Base-by-base conservation (phyloP, 192 early-diverging fungal genomes). In the Coemansia sp. region DNA sequence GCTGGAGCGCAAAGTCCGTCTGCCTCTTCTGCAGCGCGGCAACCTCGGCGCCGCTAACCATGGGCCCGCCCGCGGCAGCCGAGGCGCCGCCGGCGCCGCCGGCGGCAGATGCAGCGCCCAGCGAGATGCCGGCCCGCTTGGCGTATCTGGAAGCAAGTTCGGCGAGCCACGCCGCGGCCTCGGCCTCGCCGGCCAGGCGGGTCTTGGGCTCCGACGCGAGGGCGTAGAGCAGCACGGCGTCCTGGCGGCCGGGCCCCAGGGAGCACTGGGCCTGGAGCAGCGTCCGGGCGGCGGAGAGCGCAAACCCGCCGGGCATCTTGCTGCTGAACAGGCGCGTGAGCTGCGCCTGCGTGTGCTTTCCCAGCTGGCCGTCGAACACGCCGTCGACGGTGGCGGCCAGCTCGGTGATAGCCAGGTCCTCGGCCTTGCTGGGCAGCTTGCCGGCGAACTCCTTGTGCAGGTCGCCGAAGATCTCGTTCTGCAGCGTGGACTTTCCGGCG, bases 401-500 rank as follows among this genome's bases (percentile, higher is more conserved):
- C 66, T 96, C 94, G 37, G 86, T 86, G 60, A 98, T 77, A 43
- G 59, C 89, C 39, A 91, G 82, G 71, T 98, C 94, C 72, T 98
- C 96, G 59, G 92, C 88, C 80, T 95, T 95, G 74, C 96, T 95
- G 23, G 94, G 92, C 59, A 94, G 85, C 59, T 84, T 87, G 57
- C 83, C 86, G 66, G 89, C 89, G 85, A 98, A 95, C 78, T 98
- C 96, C 68, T 93, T 95, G 62, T 91, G 92, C 49, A 98, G 81
- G 73, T 96, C 95, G 77, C 95, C 96, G 56, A 98, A 84, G 44
- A 98, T 94, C 68, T 98, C 96, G 85, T 98, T 98, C 73, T 98
- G 95, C n/a, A 98, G 86, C 49, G 93, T 98, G 6, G 92, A 94
- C 76, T 98, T 98, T 69, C 96, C 96, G 39, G 89, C 92, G 50